Evolutionary conservation across 164 flowering plant genomes (phyloP), one percentile per base, ranked within the genome.

Genomic region (Umbellularia californica): DNA sequence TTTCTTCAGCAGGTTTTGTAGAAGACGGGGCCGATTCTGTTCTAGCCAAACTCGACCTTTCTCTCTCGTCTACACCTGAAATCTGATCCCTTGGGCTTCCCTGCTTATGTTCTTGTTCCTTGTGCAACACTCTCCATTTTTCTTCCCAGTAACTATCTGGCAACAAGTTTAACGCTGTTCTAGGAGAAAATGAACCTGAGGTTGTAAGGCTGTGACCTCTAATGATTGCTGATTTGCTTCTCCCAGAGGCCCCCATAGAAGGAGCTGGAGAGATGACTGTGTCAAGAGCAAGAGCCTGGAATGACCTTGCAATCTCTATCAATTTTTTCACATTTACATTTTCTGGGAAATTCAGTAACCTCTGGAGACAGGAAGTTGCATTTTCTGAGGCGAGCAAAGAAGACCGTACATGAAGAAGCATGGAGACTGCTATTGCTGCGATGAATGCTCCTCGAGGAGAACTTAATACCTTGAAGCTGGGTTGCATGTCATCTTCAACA

Each of bases 121-220:
- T 84, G 77, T 90, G 93, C 73, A 88, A 27, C 75, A 83, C 92
- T 81, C 94, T 86, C 99, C 98, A 95, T 78, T 90, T 88, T 77
- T 90, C 95, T 81, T 95, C 99, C 99, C 99, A 95, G 64, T 95
- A 93, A 81, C 96, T 95, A 41, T 88, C 94, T 51, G 94, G 94
- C 33, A 90, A 81, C 75, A 76, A 35, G 76, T 51, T 82, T 41
- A 86, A 69, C 3, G 95, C 91, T 64, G 92, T 82, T 77, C 76
- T 82, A 1, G 92, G 90, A 69, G 92, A 85, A 68, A 72, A 50
- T 55, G 89, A 83, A 76, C 87, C 91, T 33, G 11, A 7, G 47
- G 83, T 76, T 55, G 93, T 76, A 77, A 82, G 85, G 80, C 81
- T 86, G 77, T 83, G 83, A 71, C 81, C 83, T 78, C 90, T 87